These are phyloP conservation scores for Pouteria campechiana DNA, from an alignment of 179 eudicot species.

Conservation along the genomic window DNA sequence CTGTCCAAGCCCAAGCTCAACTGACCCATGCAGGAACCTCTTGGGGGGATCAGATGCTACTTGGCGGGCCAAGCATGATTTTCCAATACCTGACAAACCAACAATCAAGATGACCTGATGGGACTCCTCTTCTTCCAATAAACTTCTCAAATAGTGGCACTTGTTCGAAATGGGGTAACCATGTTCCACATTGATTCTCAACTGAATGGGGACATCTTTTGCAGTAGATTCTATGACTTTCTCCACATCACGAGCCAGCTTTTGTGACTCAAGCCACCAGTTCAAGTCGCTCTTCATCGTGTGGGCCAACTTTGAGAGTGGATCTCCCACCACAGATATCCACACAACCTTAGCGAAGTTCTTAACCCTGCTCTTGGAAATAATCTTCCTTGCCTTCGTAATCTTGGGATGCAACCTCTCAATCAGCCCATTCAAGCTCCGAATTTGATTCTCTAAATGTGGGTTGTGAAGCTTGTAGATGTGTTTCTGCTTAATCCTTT, in stretches of 20 bases:
- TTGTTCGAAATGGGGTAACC: constrained; percentile 9
- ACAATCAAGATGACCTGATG: constrained; percentile 5
- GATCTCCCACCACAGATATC: constrained; percentile 4
- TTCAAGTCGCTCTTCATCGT: constrained; percentile 4
- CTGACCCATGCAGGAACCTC: constrained; percentile 5
- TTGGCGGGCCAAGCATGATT: constrained; percentile 10
- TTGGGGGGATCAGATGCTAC: constrained; percentile 6
- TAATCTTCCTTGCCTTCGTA: constrained; percentile 3
- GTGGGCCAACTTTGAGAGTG: constrained; percentile 3
- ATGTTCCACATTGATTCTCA: constrained; percentile 3
- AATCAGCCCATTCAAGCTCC: constrained; percentile 5
- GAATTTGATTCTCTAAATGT: constrained; percentile 2
- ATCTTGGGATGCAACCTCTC: constrained; percentile 3
- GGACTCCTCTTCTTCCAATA: constrained; percentile 3
- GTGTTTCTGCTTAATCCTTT: constrained; percentile 4
- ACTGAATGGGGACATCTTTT: not conserved
- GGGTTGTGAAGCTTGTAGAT: constrained; percentile 6
- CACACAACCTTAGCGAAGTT: constrained; percentile 6
- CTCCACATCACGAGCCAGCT: constrained; percentile 3
- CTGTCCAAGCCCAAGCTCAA: constrained; percentile 12
- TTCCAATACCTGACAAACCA: constrained; percentile 9
- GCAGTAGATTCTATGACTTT: constrained; percentile 6
- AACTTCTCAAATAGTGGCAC: constrained; percentile 1
- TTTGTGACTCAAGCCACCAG: constrained; percentile 12
- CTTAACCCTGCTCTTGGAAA: constrained; percentile 4